Evolutionary conservation across 441 rosid genomes (phyloP), one percentile per base, ranked within the genome.

Genomic region (Euphorbia corollata): DNA sequence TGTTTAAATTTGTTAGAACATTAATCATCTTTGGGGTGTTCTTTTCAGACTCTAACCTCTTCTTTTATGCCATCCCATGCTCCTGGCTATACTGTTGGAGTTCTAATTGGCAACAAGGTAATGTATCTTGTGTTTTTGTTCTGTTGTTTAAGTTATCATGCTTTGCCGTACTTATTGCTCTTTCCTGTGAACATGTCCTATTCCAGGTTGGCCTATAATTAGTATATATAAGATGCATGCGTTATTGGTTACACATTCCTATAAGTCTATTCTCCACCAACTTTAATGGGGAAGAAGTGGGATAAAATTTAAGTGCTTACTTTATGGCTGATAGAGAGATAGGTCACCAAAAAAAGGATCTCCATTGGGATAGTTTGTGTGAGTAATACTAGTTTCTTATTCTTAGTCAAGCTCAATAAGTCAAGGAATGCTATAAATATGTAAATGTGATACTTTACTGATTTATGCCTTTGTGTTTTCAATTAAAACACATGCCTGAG

Each of bases 31-130:
- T 58, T 34, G 61, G 9, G 64, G 55, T 47, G 27, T 64, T 73
- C 56, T 75, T 54, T 72, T 53, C 69, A 92, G 97, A 87, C 86
- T 41, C 76, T 92, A 77, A 59, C 74, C 20, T 69, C 92, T 50
- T 74, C 78, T 3, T 88, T 93, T 93, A 68, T 59, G 65, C 81
- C 83, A 6, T 78, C 84, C 58, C 75, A 34, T 32, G 67, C 77
- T 18, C 68, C 77, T 51, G 83, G 90, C 65, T 81, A 82, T 83
- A 87, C 92, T 47, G 80, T 87, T 75, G 98, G 96, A 43, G 80
- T 88, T 79, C 85, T 90, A 51, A 71, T 77, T 6, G 95, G 88
- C 65, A 84, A 86, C 75, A 79, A 90, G 97, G 98, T 90, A 36
- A 80, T 63, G 71, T 59, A 6, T 32, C 48, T 58, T 59, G 59